A percentile compares a stretch with the other conserved stretches of the same genome.
Evolutionary conservation across 1,139 yeast genomes (phyloP).

Genomic region (Keqinozyma sinolaborantium): DNA sequence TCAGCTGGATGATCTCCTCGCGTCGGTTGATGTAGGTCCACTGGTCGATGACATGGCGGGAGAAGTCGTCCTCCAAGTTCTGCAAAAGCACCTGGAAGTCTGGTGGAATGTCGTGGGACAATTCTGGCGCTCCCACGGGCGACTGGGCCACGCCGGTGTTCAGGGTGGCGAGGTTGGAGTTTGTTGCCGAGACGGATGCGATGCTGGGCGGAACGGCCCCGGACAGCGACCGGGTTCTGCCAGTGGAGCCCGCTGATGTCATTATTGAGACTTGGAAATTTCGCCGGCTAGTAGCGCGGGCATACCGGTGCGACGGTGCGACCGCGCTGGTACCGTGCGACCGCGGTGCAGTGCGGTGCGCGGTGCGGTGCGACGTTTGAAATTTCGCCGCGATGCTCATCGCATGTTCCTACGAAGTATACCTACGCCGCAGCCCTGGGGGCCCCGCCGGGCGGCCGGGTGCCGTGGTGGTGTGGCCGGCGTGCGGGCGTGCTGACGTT

Average conservation of each 20-base stretch:
- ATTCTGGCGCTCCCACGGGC: constrained; percentile 6
- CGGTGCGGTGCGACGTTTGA: constrained; percentile 1
- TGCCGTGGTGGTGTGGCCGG: no score
- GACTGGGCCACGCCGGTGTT: constrained; percentile 9
- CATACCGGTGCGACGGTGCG: no score
- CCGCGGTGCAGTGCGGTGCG: constrained; percentile 3
- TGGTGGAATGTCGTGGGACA: constrained; percentile 40
- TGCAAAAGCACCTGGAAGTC: constrained; percentile 44
- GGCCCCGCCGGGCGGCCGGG: no score
- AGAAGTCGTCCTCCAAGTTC: constrained; percentile 42
- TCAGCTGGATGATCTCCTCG: constrained; percentile 43
- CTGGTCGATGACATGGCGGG: constrained; percentile 41
- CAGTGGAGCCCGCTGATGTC: neutral
- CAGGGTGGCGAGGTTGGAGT: constrained; percentile 16
- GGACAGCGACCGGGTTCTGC: neutral
- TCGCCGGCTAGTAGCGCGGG: no score
- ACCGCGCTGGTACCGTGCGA: no score
- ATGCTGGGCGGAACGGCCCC: constrained; percentile 14
- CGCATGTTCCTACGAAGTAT: no score
- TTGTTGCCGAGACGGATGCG: constrained; percentile 23
- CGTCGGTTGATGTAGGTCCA: constrained; percentile 47
- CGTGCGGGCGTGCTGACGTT: no score
- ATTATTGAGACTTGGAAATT: no score
- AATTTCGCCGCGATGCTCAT: constrained; percentile 1
- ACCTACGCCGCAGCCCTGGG: no score